A percentile compares a stretch with the other conserved stretches of the same genome.
Conservation (phyloP, 306 rosid species). For the Trichosanthes cucumerina region DNA sequence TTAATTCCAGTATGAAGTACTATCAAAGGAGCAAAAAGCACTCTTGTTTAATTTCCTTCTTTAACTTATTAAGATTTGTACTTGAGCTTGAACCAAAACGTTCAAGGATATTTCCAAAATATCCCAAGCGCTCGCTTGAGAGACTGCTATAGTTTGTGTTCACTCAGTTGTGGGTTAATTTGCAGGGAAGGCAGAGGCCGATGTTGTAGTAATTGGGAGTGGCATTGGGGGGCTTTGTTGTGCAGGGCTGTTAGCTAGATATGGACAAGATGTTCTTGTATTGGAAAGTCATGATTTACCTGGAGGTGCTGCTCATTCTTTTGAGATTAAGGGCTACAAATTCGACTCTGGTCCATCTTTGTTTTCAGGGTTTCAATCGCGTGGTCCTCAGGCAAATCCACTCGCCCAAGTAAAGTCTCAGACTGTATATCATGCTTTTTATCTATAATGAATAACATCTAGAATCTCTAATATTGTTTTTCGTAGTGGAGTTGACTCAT, state of each 20-base stretch:
- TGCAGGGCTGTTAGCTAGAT: conserved; percentile 71
- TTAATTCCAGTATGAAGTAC: neutral
- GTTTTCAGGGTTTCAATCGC: conserved; percentile 80
- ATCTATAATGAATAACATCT: neutral
- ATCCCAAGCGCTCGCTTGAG: neutral
- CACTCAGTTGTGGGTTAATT: neutral
- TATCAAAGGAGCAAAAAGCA: neutral
- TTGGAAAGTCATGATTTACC: conserved; percentile 76
- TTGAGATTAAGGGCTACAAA: conserved; percentile 55
- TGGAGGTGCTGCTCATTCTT: conserved; percentile 93
- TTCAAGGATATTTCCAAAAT: neutral
- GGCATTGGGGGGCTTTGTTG: conserved; percentile 84
- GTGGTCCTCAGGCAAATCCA: conserved; percentile 93
- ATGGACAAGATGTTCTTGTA: conserved; percentile 62
- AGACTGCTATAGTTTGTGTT: neutral
- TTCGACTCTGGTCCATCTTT: conserved; percentile 90
- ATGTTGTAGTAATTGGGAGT: conserved; percentile 76
- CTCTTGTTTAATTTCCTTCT: no score
- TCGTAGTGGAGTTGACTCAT: neutral
- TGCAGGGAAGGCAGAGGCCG: conserved; percentile 52
- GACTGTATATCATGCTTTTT: neutral
- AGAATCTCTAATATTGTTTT: neutral
- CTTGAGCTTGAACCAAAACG: neutral
- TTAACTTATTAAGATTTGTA: neutral
- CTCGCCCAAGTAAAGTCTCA: conserved; percentile 51